Evolutionary conservation across 164 flowering plant genomes (phyloP).

Genomic region (Dillenia suffruticosa): DNA sequence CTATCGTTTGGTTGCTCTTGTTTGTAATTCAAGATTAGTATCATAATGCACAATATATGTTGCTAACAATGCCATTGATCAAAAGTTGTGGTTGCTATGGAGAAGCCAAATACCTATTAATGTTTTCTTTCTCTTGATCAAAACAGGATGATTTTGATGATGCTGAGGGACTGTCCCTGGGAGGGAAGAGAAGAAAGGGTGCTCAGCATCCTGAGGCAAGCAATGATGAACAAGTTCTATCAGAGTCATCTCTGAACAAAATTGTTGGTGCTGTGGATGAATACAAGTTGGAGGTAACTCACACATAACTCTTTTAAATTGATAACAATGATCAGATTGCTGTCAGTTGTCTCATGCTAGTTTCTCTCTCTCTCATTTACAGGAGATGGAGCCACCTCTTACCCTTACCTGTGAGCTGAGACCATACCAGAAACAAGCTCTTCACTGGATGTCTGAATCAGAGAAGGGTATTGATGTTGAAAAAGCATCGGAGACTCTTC

Average conservation of each 20-base stretch:
- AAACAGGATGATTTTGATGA: constrained; percentile 38
- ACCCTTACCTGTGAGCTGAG: constrained; percentile 57
- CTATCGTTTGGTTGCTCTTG: no score
- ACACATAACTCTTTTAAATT: no score
- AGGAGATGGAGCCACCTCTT: constrained; percentile 79
- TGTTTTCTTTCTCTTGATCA: not conserved
- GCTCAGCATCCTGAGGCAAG: constrained; percentile 25
- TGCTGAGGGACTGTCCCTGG: constrained; percentile 19
- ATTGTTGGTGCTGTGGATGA: constrained; percentile 69
- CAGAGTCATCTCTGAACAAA: constrained; percentile 54
- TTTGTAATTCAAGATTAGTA: no score
- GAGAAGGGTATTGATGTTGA: constrained; percentile 65
- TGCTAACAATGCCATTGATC: no score
- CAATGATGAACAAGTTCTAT: constrained; percentile 47
- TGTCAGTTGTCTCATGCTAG: no score
- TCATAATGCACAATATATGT: no score
- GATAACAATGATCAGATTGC: no score
- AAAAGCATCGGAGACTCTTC: constrained; percentile 59
- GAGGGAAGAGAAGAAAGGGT: constrained; percentile 36
- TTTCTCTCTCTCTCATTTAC: not conserved
- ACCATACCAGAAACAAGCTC: constrained; percentile 85
- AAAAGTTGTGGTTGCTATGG: no score
- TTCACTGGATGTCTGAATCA: constrained; percentile 70
- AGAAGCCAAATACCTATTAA: not conserved
- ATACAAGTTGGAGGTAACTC: constrained; percentile 58